phyloP scores from a whole-genome alignment of 2,329 filamentous ascomycete species.

The Xylariaceae sp. region DNA sequence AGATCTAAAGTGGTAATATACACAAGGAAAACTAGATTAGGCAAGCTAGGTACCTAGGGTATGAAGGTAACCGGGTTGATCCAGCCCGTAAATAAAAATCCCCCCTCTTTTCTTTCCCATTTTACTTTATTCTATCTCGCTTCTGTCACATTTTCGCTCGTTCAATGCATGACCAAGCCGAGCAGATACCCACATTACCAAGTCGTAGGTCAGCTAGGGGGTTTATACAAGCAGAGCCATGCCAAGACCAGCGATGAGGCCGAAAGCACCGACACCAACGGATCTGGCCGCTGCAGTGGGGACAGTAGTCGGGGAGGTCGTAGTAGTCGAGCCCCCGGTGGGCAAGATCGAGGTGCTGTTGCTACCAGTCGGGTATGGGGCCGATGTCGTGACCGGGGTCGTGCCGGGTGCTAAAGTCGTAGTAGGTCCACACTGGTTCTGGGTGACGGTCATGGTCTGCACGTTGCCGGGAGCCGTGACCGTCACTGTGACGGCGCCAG shows the following conservation, averaged over 20 bases:
- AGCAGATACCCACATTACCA: too few species aligned
- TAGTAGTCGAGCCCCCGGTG: conserved; percentile 11
- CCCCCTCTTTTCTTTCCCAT: too few species aligned
- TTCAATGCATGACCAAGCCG: too few species aligned
- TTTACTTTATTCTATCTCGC: too few species aligned
- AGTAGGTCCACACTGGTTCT: conserved; percentile 10
- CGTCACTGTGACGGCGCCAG: conserved; percentile 10
- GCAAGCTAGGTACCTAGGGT: too few species aligned
- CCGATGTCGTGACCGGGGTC: background rate
- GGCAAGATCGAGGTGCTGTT: conserved; percentile 19
- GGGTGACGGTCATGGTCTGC: too few species aligned
- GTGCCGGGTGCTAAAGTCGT: background rate
- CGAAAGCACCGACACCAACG: conserved; percentile 19
- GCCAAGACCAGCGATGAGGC: conserved; percentile 21
- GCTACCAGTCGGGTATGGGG: conserved; percentile 8
- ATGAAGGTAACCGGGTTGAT: too few species aligned
- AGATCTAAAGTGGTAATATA: too few species aligned
- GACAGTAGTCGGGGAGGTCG: conserved; percentile 12
- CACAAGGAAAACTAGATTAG: too few species aligned
- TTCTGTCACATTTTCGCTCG: too few species aligned
- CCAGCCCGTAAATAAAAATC: too few species aligned
- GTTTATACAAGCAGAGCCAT: conserved; percentile 22
- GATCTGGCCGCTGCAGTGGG: conserved; percentile 18
- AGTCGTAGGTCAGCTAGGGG: too few species aligned
- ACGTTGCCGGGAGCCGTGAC: conserved; percentile 16